phyloP scores from a whole-genome alignment of 1,284 basidiomycete species.

The Microbotryomycetes sp. region DNA sequence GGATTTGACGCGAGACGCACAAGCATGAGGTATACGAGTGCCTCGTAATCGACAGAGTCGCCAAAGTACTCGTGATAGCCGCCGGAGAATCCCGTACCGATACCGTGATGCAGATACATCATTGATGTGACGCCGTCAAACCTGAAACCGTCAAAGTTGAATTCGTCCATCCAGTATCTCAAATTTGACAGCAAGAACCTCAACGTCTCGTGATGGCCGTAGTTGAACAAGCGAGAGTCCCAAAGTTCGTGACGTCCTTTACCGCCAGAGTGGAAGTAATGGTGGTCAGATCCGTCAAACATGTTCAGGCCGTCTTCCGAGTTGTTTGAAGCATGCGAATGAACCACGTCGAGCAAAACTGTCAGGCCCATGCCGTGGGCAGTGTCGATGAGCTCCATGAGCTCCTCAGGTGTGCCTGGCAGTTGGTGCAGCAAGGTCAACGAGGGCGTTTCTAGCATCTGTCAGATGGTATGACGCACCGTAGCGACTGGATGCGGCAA shows the following conservation, averaged over 20 bases:
- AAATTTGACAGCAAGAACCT: constrained; percentile 92
- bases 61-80: constrained; percentile 99
- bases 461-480: constrained; percentile 39
- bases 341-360: constrained; percentile 91
- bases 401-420: constrained; percentile 75
- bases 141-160: constrained; percentile 91
- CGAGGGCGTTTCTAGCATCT: not conserved
- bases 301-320: constrained; percentile 89
- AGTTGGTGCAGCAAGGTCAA: not conserved
- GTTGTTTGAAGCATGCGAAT: constrained; percentile 98
- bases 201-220: constrained; percentile 85
- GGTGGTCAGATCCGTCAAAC: constrained; percentile 93
- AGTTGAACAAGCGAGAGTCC: constrained; percentile 95
- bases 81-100: constrained; percentile 93
- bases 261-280: constrained; percentile 89
- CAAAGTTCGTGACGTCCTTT: constrained; percentile 91
- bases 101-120: constrained; percentile 97
- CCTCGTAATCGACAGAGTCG: constrained; percentile 72
- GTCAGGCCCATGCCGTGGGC: constrained; percentile 89
- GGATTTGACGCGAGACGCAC: constrained; percentile 49
- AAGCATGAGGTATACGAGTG: constrained; percentile 91
- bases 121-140: constrained; percentile 99
- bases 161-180: constrained; percentile 91
- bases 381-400: constrained; percentile 89
- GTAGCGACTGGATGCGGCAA: constrained; percentile 91